A percentile compares a stretch with the other conserved stretches of the same genome.
Evolutionary conservation across 2,329 filamentous ascomycete genomes (phyloP).

Genomic region (Ilyonectria robusta): DNA sequence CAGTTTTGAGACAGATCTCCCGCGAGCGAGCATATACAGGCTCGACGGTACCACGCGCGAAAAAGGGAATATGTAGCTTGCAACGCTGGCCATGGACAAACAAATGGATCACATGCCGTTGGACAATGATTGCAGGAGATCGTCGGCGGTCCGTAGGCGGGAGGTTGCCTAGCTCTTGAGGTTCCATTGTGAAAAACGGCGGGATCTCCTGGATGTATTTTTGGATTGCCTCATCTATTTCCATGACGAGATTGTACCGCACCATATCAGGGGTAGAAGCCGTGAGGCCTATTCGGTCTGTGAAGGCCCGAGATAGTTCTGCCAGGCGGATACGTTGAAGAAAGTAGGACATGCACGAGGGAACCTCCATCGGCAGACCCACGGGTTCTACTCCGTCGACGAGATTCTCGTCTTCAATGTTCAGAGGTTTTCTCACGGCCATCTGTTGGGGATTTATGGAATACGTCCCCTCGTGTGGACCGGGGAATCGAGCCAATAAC

Average conservation of each 20-base stretch:
- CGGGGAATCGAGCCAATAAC: conserved; percentile 55
- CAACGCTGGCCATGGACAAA: conserved; percentile 53
- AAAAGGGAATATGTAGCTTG: conserved; percentile 54
- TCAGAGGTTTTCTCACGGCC: conserved; percentile 55
- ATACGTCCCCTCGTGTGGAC: conserved; percentile 54
- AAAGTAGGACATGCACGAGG: conserved; percentile 56
- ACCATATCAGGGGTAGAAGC: conserved; percentile 48
- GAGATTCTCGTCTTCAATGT: conserved; percentile 57
- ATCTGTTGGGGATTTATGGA: conserved; percentile 57
- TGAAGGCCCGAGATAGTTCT: conserved; percentile 54
- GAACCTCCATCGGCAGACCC: conserved; percentile 48
- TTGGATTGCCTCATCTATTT: conserved; percentile 51
- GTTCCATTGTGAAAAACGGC: conserved; percentile 47
- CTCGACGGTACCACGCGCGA: conserved; percentile 53
- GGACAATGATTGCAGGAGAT: conserved; percentile 45
- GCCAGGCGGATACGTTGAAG: conserved; percentile 56
- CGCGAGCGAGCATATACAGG: conserved; percentile 51
- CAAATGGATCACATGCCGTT: conserved; percentile 53
- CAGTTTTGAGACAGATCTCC: conserved; percentile 50
- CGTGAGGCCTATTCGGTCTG: conserved; percentile 50
- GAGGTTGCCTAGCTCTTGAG: conserved; percentile 35
- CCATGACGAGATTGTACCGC: conserved; percentile 50
- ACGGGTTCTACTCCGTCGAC: conserved; percentile 47
- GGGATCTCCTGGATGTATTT: conserved; percentile 49
- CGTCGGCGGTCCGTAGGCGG: conserved; percentile 42